Evolutionary conservation across 2,329 filamentous ascomycete species (phyloP), one percentile per base, ranked within the genome.

Genomic region (Colletotrichum sp.): DNA sequence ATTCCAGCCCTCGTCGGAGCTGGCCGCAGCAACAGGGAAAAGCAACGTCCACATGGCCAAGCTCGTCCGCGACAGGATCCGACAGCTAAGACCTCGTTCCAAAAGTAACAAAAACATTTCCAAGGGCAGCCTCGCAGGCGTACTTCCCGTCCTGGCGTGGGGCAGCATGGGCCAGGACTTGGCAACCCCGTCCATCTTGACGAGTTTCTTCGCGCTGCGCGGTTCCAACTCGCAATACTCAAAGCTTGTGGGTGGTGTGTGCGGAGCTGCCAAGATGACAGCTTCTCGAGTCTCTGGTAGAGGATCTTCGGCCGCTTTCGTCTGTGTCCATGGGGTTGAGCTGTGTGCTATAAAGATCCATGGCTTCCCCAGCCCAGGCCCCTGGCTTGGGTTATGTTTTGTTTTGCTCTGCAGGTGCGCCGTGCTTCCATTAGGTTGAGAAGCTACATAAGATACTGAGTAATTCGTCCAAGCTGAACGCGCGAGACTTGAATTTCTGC

Each of bases 291-390:
- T 65, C 73, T 59, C 63, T 55, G 58, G 56, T 21, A 73, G 43
- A 69, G 43, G 38, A 64, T 73, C 34, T 64, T 64, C 58, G 58
- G 64, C 30, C 69, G 48, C 21, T 59, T 65, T 73, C 21, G 58
- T 64, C 34, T 75, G 56, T 59, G 56, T n/a, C 69, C 63, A 48
- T 38, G 43, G 70, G 58, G 69, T 52, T 21, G 28, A 38, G 21
- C 21, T 36, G 10, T 28, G 34, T 58, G 18, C 56, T 75, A 75
- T 75, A 75, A 75, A 75, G 73, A 73, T 75, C 69, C 70, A 32
- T 52, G 58, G 26, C 56, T 32, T 58, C 26, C 66, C 69, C 73
- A 58, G 43, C 63, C 28, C 21, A 64, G 14, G 48, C 28, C 24
- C 28, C 72, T 30, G 48, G 38, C 14, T 58, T 18, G 24, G 4